phyloP scores from a whole-genome alignment of 192 early-diverging fungal species.

The Coemansia sp. region DNA sequence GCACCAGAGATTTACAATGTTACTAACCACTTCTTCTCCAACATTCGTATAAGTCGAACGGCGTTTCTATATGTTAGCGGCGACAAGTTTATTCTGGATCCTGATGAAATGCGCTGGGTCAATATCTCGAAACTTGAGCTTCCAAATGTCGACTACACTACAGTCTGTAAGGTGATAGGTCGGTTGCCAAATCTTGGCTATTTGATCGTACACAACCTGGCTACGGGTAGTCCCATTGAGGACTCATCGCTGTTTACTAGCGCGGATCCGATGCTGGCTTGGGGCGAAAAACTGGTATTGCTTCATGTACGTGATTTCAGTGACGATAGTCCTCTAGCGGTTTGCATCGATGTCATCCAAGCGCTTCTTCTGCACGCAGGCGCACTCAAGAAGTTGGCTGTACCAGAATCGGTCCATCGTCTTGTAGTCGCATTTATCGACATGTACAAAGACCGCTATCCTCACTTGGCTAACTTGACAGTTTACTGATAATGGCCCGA shows the following conservation, averaged over 20 bases:
- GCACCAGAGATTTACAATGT: not conserved
- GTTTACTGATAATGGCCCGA: not conserved
- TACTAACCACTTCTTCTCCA: no score
- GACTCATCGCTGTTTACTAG: not conserved
- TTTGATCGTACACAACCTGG: no score
- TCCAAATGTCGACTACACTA: not conserved
- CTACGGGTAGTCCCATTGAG: not conserved
- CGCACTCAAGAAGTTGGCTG: not conserved
- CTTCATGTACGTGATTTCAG: not conserved
- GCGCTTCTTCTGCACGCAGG: not conserved
- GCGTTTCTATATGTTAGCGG: not conserved
- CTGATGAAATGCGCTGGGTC: not conserved
- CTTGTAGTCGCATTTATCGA: not conserved
- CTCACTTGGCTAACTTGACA: not conserved
- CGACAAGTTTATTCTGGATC: not conserved
- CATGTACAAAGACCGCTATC: not conserved
- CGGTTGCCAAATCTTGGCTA: not conserved
- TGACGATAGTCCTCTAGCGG: not conserved
- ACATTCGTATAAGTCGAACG: no score
- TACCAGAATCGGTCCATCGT: no score
- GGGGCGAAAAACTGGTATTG: not conserved
- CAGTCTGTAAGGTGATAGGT: not conserved
- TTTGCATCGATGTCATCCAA: not conserved
- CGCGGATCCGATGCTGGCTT: not conserved
- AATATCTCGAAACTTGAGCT: not conserved